phyloP scores from a whole-genome alignment of 352 stramenopile genomes.

The Pythium scleroteichum region DNA sequence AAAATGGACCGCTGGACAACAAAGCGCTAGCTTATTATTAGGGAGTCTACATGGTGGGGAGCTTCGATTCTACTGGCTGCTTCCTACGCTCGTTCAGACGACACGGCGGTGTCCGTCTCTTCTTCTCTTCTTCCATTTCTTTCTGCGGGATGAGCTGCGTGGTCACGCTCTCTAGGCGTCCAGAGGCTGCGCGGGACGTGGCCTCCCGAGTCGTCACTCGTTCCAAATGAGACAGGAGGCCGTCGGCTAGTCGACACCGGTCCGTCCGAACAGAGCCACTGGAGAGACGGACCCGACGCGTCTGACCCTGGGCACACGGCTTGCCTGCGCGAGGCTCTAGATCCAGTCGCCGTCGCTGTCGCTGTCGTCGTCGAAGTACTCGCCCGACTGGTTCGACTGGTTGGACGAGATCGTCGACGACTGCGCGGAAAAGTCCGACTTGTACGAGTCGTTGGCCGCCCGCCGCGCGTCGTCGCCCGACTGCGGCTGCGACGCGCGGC shows the following conservation, averaged over 20 bases:
- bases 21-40: conserved; percentile 12
- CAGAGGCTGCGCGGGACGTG: no score
- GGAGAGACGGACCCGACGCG: not conserved
- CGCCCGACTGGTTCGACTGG: conserved; percentile 42
- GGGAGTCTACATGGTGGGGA: conserved; percentile 7
- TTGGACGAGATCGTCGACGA: conserved; percentile 41
- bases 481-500: conserved; percentile 4
- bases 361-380: conserved; percentile 49
- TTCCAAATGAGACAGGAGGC: not conserved
- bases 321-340: conserved; percentile 24
- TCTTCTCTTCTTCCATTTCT: conserved; percentile 1
- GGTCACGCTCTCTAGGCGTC: no score
- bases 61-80: not conserved
- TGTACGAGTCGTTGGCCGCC: conserved; percentile 23
- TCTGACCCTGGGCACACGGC: not conserved
- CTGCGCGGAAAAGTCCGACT: conserved; percentile 11
- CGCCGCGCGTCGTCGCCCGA: conserved; percentile 7
- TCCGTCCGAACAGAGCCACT: no score
- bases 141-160: not conserved
- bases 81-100: conserved; percentile 1
- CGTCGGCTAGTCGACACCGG: no score
- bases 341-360: conserved; percentile 82
- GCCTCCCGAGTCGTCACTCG: no score
- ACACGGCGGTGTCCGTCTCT: not conserved
- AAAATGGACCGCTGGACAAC: no score